A percentile compares a stretch with the other conserved stretches of the same genome.
Conservation (phyloP, 1,284 basidiomycete genomes). For the Leccinum ambiguum region DNA sequence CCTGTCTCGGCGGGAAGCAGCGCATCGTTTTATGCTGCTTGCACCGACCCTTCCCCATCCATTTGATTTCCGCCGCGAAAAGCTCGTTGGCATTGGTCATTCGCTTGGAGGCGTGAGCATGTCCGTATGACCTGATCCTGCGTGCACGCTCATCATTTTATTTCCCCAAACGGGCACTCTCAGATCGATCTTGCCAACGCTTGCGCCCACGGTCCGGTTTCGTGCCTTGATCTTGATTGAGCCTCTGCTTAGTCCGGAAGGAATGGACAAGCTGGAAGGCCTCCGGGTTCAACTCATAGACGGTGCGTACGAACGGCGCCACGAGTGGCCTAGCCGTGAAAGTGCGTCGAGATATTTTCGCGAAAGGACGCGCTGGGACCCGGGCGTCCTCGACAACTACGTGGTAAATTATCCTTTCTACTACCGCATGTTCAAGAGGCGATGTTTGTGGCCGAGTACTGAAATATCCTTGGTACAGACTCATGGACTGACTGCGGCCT, state of each 20-base stretch:
- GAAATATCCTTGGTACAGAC: conserved; percentile 31
- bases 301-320: conserved; percentile 44
- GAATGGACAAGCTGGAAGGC: conserved; percentile 37
- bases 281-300: conserved; percentile 43
- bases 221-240: conserved; percentile 52
- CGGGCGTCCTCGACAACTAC: conserved; percentile 44
- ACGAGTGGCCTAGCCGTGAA: conserved; percentile 47
- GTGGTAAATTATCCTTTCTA: conserved; percentile 37
- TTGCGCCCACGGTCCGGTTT: conserved; percentile 44
- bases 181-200: conserved; percentile 50
- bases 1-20: conserved; percentile 31
- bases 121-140: conserved; percentile 35
- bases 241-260: conserved; percentile 52
- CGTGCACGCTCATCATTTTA: not conserved
- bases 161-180: conserved; percentile 16
- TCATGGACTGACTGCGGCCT: conserved; percentile 41
- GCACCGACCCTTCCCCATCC: conserved; percentile 36
- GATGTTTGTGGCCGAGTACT: not conserved
- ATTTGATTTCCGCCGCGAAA: conserved; percentile 47
- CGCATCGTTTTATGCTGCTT: conserved; percentile 50
- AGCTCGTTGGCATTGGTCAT: conserved; percentile 59
- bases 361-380: conserved; percentile 46
- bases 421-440: not conserved
- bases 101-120: conserved; percentile 62
- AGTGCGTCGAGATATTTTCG: conserved; percentile 39